Conservation (phyloP, 495 filamentous ascomycete species). For the Terfezia boudieri region DNA sequence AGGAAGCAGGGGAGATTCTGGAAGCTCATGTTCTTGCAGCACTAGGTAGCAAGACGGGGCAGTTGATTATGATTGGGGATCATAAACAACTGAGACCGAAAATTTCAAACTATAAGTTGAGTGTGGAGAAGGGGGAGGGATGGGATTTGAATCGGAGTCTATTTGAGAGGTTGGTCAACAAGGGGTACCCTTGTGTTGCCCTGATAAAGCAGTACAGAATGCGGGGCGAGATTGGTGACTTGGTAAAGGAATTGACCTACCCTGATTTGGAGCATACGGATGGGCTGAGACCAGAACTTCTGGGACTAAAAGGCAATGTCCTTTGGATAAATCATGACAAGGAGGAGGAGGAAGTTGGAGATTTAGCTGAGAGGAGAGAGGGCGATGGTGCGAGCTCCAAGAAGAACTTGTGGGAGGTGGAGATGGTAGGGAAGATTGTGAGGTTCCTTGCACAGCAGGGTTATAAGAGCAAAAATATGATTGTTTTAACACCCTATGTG, state of each 20-base stretch:
- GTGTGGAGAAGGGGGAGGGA: slow-evolving; percentile 41
- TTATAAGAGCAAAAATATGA: slow-evolving; percentile 42
- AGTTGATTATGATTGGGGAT: slow-evolving; percentile 55
- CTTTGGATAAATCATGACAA: slow-evolving; percentile 44
- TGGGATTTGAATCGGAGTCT: slow-evolving; percentile 50
- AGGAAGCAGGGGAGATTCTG: slow-evolving; percentile 63
- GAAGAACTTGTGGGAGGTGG: slow-evolving; percentile 43
- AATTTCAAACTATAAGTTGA: slow-evolving; percentile 39
- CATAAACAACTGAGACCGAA: slow-evolving; percentile 58
- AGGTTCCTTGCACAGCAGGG: slow-evolving; percentile 56
- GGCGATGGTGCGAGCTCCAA: slow-evolving; percentile 28
- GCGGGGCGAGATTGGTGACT: slow-evolving; percentile 41
- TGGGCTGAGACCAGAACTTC: slow-evolving; percentile 24
- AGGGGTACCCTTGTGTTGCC: slow-evolving; percentile 31
- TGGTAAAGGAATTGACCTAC: slow-evolving; percentile 40
- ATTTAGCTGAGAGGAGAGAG: slow-evolving; percentile 31
- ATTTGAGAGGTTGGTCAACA: slow-evolving; percentile 44
- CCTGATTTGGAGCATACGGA: slow-evolving; percentile 34
- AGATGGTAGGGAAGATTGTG: slow-evolving; percentile 44
- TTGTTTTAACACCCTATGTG: slow-evolving; percentile 53
- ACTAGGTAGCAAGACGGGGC: slow-evolving; percentile 34
- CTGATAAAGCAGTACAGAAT: slow-evolving; percentile 47
- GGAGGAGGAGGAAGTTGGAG: slow-evolving; percentile 25
- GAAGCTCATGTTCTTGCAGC: slow-evolving; percentile 50
- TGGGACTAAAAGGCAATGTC: slow-evolving; percentile 38